Evolutionary conservation across 1,139 yeast species (phyloP).

Genomic region (Debaryomyces udenii): DNA sequence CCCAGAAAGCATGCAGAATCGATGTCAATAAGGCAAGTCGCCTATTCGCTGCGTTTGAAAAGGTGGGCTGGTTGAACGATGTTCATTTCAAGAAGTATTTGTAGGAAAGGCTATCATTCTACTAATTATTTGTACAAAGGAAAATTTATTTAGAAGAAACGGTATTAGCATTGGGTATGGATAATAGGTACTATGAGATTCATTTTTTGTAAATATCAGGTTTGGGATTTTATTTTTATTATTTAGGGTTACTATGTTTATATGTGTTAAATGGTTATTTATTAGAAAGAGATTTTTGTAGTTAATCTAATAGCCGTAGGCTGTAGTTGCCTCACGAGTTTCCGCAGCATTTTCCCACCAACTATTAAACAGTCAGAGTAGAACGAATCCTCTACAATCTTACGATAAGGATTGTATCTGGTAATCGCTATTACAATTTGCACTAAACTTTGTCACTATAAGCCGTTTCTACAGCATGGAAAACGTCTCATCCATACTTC

Average conservation of each 20-base stretch:
- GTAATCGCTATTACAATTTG: too few relatives aligned
- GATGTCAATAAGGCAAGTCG: conserved; percentile 97
- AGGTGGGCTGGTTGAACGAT: conserved; percentile 94
- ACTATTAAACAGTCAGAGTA: too few relatives aligned
- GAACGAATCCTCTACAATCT: too few relatives aligned
- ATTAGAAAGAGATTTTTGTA: conserved; percentile 3
- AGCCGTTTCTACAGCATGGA: too few relatives aligned
- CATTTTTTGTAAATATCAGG: conserved; percentile 9
- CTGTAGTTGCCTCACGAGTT: too few relatives aligned
- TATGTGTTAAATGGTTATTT: conserved; percentile 4
- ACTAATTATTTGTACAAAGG: conserved; percentile 4
- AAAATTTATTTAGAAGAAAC: background rate
- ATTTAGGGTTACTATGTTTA: conserved; percentile 5
- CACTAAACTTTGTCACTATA: too few relatives aligned
- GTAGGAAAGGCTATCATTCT: conserved; percentile 13
- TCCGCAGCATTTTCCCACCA: too few relatives aligned
- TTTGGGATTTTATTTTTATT: conserved; percentile 5
- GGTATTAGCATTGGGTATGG: conserved; percentile 5
- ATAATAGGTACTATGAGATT: conserved; percentile 5
- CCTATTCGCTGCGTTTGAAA: conserved; percentile 88
- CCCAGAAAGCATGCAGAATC: conserved; percentile 95
- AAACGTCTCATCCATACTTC: too few relatives aligned
- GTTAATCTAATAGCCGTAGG: too few relatives aligned
- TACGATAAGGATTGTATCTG: too few relatives aligned
- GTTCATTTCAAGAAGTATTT: conserved; percentile 60